Evolutionary conservation across 2,329 filamentous ascomycete species (phyloP).

Genomic region (Lasiodiplodia theobromae): DNA sequence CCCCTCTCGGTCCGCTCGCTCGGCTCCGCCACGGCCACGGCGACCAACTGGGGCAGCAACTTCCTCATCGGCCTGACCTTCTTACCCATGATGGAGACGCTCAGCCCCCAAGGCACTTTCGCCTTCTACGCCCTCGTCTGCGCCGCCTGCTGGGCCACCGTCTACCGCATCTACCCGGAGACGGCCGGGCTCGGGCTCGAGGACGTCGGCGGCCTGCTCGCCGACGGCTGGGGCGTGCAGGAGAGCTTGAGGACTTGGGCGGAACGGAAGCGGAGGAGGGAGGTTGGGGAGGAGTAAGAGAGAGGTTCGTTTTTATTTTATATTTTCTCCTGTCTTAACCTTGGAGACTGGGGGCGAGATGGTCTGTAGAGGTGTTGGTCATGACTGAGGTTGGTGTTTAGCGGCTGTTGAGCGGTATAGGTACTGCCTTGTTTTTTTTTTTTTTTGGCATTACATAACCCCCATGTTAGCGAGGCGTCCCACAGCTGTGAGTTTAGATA

Average conservation of each 20-base stretch:
- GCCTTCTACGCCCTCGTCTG: constrained; percentile 79
- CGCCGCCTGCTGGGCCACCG: constrained; percentile 67
- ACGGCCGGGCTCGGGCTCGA: constrained; percentile 83
- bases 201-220: constrained; percentile 75
- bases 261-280: not conserved
- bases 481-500: not conserved
- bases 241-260: constrained; percentile 39
- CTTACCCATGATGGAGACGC: constrained; percentile 79
- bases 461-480: not conserved
- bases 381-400: not conserved
- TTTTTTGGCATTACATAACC: not conserved
- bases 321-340: not conserved
- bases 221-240: constrained; percentile 72
- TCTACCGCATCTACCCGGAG: constrained; percentile 84
- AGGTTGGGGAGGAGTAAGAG: not conserved
- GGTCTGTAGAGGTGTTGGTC: not conserved
- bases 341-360: not conserved
- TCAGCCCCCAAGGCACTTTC: constrained; percentile 81
- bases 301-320: not conserved
- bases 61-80: constrained; percentile 88
- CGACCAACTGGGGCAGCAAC: constrained; percentile 88
- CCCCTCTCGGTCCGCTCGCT: constrained; percentile 75
- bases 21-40: constrained; percentile 76
- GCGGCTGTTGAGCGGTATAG: not conserved
- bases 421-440: not conserved